Evolutionary conservation across 148 eudicot species (phyloP).

Genomic region (Beta vulgaris): DNA sequence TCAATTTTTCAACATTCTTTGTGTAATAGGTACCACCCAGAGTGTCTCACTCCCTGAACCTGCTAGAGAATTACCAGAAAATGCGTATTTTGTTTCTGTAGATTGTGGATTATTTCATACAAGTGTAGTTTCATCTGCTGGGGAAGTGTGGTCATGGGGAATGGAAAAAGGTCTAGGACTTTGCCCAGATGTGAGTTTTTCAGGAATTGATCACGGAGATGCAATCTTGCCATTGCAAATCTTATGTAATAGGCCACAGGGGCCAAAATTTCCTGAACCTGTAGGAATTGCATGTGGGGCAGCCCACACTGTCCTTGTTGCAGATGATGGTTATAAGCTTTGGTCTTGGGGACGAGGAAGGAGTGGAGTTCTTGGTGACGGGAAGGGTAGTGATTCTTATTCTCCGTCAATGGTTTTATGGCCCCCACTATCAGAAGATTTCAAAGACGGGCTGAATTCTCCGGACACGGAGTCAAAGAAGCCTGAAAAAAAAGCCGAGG

Average conservation of each 20-base stretch:
- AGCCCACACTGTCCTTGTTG: slow-evolving; percentile 77
- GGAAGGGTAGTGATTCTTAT: slow-evolving; percentile 45
- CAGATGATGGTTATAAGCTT: slow-evolving; percentile 59
- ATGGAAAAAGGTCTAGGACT: slow-evolving; percentile 89
- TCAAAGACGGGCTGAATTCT: slow-evolving; percentile 30
- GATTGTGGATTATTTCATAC: slow-evolving; percentile 90
- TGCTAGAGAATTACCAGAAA: slow-evolving; percentile 44
- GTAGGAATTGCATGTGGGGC: slow-evolving; percentile 78
- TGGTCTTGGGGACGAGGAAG: slow-evolving; percentile 93
- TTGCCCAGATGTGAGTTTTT: slow-evolving; percentile 73
- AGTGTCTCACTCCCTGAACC: slow-evolving; percentile 46
- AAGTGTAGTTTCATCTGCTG: slow-evolving; percentile 66
- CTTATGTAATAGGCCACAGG: slow-evolving; percentile 33
- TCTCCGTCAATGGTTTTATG: slow-evolving; percentile 57
- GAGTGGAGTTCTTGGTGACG: slow-evolving; percentile 79
- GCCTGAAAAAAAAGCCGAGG: slow-evolving; percentile 26
- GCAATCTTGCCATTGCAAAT: slow-evolving; percentile 57
- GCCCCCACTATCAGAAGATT: slow-evolving; percentile 60
- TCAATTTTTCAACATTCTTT: neutral
- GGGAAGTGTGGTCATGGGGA: slow-evolving; percentile 96
- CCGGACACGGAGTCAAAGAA: slow-evolving; percentile 22
- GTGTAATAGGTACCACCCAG: slow-evolving; percentile 40
- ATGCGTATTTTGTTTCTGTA: slow-evolving; percentile 47
- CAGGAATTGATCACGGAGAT: slow-evolving; percentile 63
- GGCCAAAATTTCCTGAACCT: slow-evolving; percentile 52